Conservation (phyloP, 768 basidiomycete species). For the Glaciozyma antarctica region DNA sequence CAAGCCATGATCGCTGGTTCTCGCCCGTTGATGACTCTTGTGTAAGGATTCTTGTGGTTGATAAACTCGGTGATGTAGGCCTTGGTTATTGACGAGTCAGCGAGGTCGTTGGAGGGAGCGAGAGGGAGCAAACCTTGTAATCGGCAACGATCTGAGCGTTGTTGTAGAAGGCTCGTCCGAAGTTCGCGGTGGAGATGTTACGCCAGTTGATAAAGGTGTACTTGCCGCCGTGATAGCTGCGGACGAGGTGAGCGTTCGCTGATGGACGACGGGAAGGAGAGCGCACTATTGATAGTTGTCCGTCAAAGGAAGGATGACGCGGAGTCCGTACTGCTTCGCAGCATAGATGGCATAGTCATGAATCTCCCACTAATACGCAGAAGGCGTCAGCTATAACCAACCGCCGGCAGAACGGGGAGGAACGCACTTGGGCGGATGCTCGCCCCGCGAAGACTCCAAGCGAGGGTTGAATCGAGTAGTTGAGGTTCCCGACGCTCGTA, state of each 20-base stretch:
- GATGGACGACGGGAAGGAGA: background rate
- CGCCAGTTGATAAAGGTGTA: conserved; percentile 29
- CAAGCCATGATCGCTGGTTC: conserved; percentile 34
- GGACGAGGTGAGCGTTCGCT: background rate
- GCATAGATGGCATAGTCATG: conserved; percentile 25
- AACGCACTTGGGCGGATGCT: conserved; percentile 21
- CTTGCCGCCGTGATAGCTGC: conserved; percentile 24
- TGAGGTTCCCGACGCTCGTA: conserved; percentile 11
- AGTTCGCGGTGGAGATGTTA: conserved; percentile 1
- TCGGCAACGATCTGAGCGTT: conserved; percentile 9
- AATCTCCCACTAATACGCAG: background rate
- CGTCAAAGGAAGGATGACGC: conserved; percentile 26
- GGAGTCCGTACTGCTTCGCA: conserved; percentile 27
- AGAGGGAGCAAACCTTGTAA: conserved; percentile 1
- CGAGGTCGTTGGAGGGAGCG: background rate
- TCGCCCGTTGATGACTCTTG: conserved; percentile 4
- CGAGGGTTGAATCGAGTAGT: conserved; percentile 36
- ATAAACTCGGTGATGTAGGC: conserved; percentile 25
- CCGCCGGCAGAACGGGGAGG: background rate
- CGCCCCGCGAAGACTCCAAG: conserved; percentile 32
- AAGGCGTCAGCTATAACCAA: background rate
- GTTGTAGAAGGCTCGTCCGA: conserved; percentile 24
- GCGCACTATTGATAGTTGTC: conserved; percentile 18
- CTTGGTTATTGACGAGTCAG: conserved; percentile 32
- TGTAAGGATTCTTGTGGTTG: conserved; percentile 30